Percentiles rank a stretch among this genome's conserved stretches.
Conservation (phyloP, 768 basidiomycete genomes). For the Russula dissimulans region DNA sequence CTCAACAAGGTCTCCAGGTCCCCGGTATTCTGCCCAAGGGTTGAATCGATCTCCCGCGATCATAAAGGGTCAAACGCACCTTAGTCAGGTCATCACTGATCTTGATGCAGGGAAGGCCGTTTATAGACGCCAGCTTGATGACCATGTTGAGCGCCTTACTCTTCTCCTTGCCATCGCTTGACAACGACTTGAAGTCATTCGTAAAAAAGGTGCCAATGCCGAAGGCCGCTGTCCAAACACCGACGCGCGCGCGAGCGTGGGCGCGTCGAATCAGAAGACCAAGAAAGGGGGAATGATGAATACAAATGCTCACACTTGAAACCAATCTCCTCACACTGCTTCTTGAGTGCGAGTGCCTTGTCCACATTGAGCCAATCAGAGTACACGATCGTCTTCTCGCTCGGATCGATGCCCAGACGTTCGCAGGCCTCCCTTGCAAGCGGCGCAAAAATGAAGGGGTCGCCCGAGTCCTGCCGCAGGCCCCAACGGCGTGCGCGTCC, state of each 20-base stretch:
- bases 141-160: conserved; percentile 90
- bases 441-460: conserved; percentile 74
- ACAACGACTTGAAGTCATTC: conserved; percentile 65
- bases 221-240: conserved; percentile 52
- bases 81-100: conserved; percentile 89
- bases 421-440: conserved; percentile 66
- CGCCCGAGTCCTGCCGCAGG: conserved; percentile 89
- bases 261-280: background rate
- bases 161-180: conserved; percentile 40
- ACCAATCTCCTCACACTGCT: conserved; percentile 65
- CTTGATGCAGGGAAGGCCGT: conserved; percentile 76
- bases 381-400: conserved; percentile 65
- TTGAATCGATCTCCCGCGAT: background rate
- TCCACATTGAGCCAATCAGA: conserved; percentile 75
- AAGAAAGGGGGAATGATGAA: background rate
- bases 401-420: conserved; percentile 55
- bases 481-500: conserved; percentile 63
- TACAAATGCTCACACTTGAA: conserved; percentile 41
- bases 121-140: conserved; percentile 76
- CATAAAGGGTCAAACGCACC: conserved; percentile 29
- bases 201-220: conserved; percentile 92
- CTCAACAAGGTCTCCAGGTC: conserved; percentile 36
- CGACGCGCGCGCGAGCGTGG: background rate
- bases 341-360: conserved; percentile 58
- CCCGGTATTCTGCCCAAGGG: conserved; percentile 38